Base-by-base conservation (phyloP, 306 rosid species). In the Vigna unguiculata region DNA sequence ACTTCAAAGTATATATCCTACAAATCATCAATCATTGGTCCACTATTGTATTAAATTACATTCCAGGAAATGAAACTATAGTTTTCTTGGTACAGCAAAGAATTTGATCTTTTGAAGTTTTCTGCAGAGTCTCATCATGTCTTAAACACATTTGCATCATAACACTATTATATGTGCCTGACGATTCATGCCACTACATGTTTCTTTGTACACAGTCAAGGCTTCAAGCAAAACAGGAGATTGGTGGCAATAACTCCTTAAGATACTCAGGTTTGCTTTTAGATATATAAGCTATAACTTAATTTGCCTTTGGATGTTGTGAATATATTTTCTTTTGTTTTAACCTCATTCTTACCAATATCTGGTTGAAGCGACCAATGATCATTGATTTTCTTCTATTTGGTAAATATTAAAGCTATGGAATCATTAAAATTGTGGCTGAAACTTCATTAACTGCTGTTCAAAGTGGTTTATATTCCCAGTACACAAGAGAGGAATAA, bases 171-270 rank as follows among this genome's bases (percentile, higher is more conserved):
- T 78, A 47, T 62, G 22, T 61, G 43, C 70, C 16, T 69, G 65
- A 51, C 49, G 60, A 47, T 12, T 74, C 73, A 48, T 43, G 17
- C 12, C 71, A 40, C 4, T 71, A 48, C 77, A 12, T 71, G n/a
- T 71, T 52, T 73, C 38, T 40, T 77, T 71, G n/a, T 49, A 40
- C 84, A 73, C 97, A 92, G 97, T 92, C 97, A 60, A 92, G 97
- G 81, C 85, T 92, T 86, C 97, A 92, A 87, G 97, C 97, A 22
- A 92, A 88, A 86, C 97, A 92, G 75, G 97, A 88, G 86, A 92
- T 92, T 64, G 96, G 97, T 36, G 88, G 90, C 80, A 90, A 80
- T 77, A 77, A 78, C 76, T 86, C 93, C 14, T 82, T 86, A 77
- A 88, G 97, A 92, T 92, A 92, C 88, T 85, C 97, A 90, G 97